These are phyloP conservation scores for Nicotiana benthamiana DNA, from an alignment of 257 asterid species.

Conservation along the genomic window DNA sequence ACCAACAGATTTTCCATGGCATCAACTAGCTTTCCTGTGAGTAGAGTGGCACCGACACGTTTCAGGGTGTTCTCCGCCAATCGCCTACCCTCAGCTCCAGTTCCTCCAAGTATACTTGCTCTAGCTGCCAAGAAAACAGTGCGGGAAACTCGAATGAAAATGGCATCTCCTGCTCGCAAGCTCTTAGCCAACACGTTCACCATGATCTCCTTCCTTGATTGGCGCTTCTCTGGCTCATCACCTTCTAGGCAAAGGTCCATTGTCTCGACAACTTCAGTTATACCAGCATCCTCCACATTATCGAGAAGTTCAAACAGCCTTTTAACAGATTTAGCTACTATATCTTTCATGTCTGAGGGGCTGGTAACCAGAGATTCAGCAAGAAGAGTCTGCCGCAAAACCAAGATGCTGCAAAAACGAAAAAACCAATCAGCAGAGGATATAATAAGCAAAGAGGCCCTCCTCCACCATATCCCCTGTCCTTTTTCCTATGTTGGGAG, in stretches of 20 bases:
- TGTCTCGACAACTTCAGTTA: conserved; percentile 9
- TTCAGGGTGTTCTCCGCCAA: conserved; percentile 12
- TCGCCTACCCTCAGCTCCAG: conserved; percentile 3
- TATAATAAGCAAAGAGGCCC: not conserved
- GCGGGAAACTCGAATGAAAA: conserved; percentile 11
- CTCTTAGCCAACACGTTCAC: conserved; percentile 11
- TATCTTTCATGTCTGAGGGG: conserved; percentile 6
- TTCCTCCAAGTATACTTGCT: conserved; percentile 13
- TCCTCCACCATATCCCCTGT: not conserved
- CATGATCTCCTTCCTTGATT: conserved; percentile 18
- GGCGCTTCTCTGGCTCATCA: conserved; percentile 14
- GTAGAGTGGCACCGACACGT: conserved; percentile 11
- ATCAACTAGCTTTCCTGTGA: conserved; percentile 9
- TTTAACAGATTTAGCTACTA: conserved; percentile 1
- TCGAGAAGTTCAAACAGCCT: conserved; percentile 11
- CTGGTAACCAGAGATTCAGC: conserved; percentile 12
- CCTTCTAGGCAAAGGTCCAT: conserved; percentile 2
- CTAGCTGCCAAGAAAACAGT: conserved; percentile 3
- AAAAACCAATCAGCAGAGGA: not conserved
- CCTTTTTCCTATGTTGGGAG: not conserved
- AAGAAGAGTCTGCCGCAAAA: conserved; percentile 15
- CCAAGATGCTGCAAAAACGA: conserved; percentile 9
- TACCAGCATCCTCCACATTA: conserved; percentile 9
- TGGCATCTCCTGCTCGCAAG: conserved; percentile 8
- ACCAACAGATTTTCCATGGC: conserved; percentile 8